phyloP scores from a whole-genome alignment of 2,329 filamentous ascomycete genomes.

The Trichophyton benhamiae region DNA sequence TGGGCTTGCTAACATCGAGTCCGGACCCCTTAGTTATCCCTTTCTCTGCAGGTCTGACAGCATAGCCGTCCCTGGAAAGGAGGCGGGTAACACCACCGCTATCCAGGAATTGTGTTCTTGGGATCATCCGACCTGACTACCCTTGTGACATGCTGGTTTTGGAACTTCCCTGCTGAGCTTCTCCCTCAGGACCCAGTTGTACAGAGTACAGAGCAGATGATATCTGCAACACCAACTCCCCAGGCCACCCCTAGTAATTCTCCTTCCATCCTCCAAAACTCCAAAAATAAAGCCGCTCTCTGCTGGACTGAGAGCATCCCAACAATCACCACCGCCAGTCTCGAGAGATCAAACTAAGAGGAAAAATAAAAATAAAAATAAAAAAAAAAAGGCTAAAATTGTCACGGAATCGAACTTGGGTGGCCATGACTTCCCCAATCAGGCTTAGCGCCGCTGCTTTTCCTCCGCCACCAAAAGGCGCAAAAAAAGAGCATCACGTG shows the following conservation, averaged over 20 bases:
- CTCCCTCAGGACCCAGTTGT: too few species aligned
- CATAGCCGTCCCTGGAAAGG: neutral
- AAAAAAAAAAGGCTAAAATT: neutral
- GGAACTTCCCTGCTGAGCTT: too few species aligned
- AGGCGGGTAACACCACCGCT: neutral
- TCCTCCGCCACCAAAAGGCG: neutral
- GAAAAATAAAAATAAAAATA: too few species aligned
- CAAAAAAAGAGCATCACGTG: constrained; percentile 5
- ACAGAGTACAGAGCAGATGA: too few species aligned
- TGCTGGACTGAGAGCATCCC: neutral
- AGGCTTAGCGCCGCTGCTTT: neutral
- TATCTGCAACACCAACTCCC: neutral
- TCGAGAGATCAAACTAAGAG: too few species aligned
- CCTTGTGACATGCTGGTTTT: neutral
- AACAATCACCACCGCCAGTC: too few species aligned
- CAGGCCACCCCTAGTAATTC: neutral
- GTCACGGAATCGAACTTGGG: neutral
- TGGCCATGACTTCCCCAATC: neutral
- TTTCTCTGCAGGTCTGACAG: neutral
- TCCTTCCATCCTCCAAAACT: neutral
- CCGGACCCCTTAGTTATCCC: neutral
- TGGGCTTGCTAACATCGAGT: neutral
- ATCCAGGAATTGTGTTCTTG: neutral
- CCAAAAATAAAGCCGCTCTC: neutral
- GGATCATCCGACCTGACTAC: neutral